Conservation (phyloP, 148 eudicot species). For the Simmondsia chinensis region DNA sequence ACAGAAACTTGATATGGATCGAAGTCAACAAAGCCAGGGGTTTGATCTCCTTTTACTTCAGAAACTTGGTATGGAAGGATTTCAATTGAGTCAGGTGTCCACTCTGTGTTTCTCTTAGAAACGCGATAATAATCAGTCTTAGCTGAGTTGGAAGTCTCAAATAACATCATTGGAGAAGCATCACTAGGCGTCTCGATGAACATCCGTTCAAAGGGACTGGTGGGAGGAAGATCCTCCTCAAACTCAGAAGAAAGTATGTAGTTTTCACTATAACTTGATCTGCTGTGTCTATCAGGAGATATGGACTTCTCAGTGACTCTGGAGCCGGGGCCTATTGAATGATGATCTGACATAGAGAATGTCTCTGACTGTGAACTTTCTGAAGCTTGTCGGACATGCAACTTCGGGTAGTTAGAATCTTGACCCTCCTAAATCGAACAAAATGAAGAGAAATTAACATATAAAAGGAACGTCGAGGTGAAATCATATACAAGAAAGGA, state of each 20-base stretch:
- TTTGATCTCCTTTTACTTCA: conserved; percentile 16
- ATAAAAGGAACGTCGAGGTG: conserved; percentile 3
- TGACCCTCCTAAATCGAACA: conserved; percentile 33
- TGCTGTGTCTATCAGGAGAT: conserved; percentile 47
- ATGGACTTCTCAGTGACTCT: conserved; percentile 26
- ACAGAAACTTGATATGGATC: conserved; percentile 7
- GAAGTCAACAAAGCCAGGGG: conserved; percentile 7
- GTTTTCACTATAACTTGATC: conserved; percentile 55
- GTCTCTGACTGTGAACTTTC: conserved; percentile 28
- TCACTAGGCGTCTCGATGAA: conserved; percentile 23
- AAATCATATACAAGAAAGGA: background rate
- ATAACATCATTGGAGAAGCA: conserved; percentile 11
- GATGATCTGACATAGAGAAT: conserved; percentile 31
- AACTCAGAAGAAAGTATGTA: conserved; percentile 35
- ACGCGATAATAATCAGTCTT: conserved; percentile 2
- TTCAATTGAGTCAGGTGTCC: conserved; percentile 10
- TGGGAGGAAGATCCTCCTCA: conserved; percentile 31
- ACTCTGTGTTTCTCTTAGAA: conserved; percentile 4
- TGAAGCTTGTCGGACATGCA: conserved; percentile 41
- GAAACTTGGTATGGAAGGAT: conserved; percentile 17
- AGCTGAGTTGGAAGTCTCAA: conserved; percentile 7
- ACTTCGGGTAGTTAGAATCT: conserved; percentile 36
- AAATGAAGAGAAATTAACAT: conserved; percentile 6
- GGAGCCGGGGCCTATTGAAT: conserved; percentile 20
- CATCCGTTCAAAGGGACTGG: conserved; percentile 19